phyloP scores from a whole-genome alignment of 2,329 filamentous ascomycete species.

The Stachybotrys chlorohalonatus region DNA sequence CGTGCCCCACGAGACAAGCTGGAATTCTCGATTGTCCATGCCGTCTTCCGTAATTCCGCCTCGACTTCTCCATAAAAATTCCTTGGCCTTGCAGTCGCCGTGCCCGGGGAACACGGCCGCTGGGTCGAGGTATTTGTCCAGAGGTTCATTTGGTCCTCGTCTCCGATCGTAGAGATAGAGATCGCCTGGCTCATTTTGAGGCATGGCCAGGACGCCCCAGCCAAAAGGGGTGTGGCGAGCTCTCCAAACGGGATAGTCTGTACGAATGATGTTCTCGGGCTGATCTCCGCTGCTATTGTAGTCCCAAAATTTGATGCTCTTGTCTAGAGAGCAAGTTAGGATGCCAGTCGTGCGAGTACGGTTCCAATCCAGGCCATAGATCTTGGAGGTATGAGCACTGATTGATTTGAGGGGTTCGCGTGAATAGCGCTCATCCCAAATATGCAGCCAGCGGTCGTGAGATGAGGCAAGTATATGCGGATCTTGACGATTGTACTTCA shows the following conservation, averaged over 20 bases:
- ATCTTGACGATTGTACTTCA: conserved; percentile 88
- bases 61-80: conserved; percentile 82
- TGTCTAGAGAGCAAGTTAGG: conserved; percentile 83
- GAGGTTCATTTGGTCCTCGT: conserved; percentile 31
- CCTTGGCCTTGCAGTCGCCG: conserved; percentile 65
- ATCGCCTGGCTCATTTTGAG: conserved; percentile 77
- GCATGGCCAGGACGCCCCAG: conserved; percentile 79
- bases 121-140: conserved; percentile 36
- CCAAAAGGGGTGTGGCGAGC: conserved; percentile 89
- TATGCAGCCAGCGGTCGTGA: conserved; percentile 77
- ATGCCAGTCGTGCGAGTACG: conserved; percentile 62
- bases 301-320: conserved; percentile 91
- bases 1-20: conserved; percentile 86
- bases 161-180: conserved; percentile 75
- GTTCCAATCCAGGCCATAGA: conserved; percentile 94
- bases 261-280: conserved; percentile 69
- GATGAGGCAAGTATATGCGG: conserved; percentile 82
- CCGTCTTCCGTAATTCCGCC: conserved; percentile 57
- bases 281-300: conserved; percentile 52
- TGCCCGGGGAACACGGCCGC: conserved; percentile 53
- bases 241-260: conserved; percentile 82
- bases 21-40: conserved; percentile 81
- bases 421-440: conserved; percentile 82
- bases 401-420: conserved; percentile 75
- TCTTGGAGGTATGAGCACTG: conserved; percentile 82